Evolutionary conservation across 169 alveolate species (phyloP), one percentile per base, ranked within the genome.

Genomic region (Plasmodium adleri): DNA sequence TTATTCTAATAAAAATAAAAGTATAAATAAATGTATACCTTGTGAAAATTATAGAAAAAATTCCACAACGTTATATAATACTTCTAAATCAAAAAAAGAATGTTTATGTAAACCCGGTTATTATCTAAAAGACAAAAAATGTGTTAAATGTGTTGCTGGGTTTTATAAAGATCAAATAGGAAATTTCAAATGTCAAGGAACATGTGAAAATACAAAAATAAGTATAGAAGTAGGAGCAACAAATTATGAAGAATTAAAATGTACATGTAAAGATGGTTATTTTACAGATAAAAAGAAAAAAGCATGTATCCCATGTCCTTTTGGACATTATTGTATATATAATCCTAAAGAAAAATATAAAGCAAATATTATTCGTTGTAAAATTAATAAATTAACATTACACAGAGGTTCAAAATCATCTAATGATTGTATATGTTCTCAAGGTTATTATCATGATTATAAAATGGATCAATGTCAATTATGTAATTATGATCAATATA

Each of bases 21-120:
- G 10, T 39, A 56, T 56, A 56, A 56, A 50, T 49, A 12, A 59
- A 26, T 87, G 94, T 50, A n/a, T 12, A 4, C 15, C 43, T 15
- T 94, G 96, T 73, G 92, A 32, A 22, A 63, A 52, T n/a, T 91
- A 94, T 60, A 88, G 88, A 58, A 20, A 22, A 49, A 28, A 89
- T 72, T 73, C 87, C 43, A 60, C 93, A 24, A 95, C 97, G 2
- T 62, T 67, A 12, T 74, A 88, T 13, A 64, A 39, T 32, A 95
- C 97, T 1, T 66, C 97, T 8, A 72, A 62, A 47, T 92, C 96
- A 54, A 70, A 45, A 22, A 93, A 74, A 12, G 92, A 90, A 28
- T 95, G 97, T 32, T 71, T 80, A 32, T 95, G 97, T 58, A 91
- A 94, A 67, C 87, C 88, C 45, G 96, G 96, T 13, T 92, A 88